Conservation (phyloP, 768 basidiomycete genomes). For the Kwoniella sp. region DNA sequence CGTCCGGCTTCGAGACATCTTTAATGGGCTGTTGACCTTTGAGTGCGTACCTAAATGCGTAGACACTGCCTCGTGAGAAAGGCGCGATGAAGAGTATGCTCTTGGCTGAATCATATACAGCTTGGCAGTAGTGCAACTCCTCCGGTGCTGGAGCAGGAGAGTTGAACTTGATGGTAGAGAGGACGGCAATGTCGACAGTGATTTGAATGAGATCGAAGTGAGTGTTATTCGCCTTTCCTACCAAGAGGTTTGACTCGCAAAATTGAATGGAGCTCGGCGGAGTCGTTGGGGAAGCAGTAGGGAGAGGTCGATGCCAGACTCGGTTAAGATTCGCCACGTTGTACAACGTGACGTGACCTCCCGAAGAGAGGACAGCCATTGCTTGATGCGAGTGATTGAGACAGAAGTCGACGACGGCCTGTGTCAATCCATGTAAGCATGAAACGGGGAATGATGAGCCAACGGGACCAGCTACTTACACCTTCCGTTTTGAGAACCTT, state of each 20-base stretch:
- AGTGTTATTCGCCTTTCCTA: slow-evolving; percentile 42
- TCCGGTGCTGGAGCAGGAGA: slow-evolving; percentile 20
- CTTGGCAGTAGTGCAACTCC: slow-evolving; percentile 29
- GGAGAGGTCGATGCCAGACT: slow-evolving; percentile 42
- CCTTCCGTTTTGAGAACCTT: slow-evolving; percentile 40
- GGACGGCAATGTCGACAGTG: slow-evolving; percentile 31
- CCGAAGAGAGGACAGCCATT: slow-evolving; percentile 34
- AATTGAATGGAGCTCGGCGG: slow-evolving; percentile 37
- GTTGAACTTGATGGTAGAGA: slow-evolving; percentile 38
- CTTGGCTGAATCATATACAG: slow-evolving; percentile 34
- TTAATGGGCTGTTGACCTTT: slow-evolving; percentile 40
- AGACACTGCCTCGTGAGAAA: slow-evolving; percentile 33
- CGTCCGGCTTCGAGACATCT: slow-evolving; percentile 13
- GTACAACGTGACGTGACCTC: slow-evolving; percentile 32
- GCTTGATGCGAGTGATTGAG: slow-evolving; percentile 45
- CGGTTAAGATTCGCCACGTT: slow-evolving; percentile 30
- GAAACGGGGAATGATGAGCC: neutral
- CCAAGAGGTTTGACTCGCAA: slow-evolving; percentile 43
- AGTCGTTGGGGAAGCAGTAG: slow-evolving; percentile 3
- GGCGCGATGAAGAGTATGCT: slow-evolving; percentile 37
- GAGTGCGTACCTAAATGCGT: slow-evolving; percentile 41
- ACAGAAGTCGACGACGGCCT: slow-evolving; percentile 40
- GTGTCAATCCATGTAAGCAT: slow-evolving; percentile 9
- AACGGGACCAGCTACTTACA: slow-evolving; percentile 23
- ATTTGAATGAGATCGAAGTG: slow-evolving; percentile 45